phyloP scores from a whole-genome alignment of 2,329 filamentous ascomycete genomes.

The Trichoderma koningiopsis region DNA sequence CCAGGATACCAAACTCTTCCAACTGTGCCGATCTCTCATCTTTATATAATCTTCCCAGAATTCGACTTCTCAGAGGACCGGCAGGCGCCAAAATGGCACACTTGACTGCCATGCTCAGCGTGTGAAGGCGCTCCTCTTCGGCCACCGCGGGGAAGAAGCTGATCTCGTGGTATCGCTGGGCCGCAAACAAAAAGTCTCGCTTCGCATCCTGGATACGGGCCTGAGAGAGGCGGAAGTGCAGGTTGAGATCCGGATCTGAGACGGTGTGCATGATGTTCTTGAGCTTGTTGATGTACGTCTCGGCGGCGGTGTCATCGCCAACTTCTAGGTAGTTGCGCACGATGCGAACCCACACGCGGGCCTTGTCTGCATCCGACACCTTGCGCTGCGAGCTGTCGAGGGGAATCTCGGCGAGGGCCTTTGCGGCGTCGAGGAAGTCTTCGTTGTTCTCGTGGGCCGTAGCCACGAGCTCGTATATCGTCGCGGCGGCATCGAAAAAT shows the following conservation, averaged over 20 bases:
- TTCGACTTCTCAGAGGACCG: conserved; percentile 78
- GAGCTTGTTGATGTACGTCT: conserved; percentile 88
- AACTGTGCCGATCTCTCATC: conserved; percentile 80
- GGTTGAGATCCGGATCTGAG: conserved; percentile 68
- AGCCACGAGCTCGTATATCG: conserved; percentile 78
- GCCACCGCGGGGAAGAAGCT: conserved; percentile 77
- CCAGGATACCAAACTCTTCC: conserved; percentile 82
- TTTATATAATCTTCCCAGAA: conserved; percentile 84
- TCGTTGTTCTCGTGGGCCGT: conserved; percentile 81
- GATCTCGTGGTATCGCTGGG: conserved; percentile 84
- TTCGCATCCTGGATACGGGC: conserved; percentile 92
- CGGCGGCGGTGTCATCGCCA: conserved; percentile 83
- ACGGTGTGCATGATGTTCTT: conserved; percentile 88
- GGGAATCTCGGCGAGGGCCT: conserved; percentile 77
- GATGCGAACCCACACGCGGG: conserved; percentile 87
- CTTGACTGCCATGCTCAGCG: conserved; percentile 83
- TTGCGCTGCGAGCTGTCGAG: conserved; percentile 87
- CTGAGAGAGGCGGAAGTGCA: conserved; percentile 89
- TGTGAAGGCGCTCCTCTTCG: conserved; percentile 81
- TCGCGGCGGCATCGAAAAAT: conserved; percentile 82
- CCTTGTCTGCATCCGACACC: conserved; percentile 79
- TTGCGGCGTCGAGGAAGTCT: conserved; percentile 77
- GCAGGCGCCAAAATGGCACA: conserved; percentile 92
- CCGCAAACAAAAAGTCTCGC: conserved; percentile 84
- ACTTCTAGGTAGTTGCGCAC: conserved; percentile 93